Conservation (phyloP, 1,284 basidiomycete genomes). For the Meripilus lineatus region DNA sequence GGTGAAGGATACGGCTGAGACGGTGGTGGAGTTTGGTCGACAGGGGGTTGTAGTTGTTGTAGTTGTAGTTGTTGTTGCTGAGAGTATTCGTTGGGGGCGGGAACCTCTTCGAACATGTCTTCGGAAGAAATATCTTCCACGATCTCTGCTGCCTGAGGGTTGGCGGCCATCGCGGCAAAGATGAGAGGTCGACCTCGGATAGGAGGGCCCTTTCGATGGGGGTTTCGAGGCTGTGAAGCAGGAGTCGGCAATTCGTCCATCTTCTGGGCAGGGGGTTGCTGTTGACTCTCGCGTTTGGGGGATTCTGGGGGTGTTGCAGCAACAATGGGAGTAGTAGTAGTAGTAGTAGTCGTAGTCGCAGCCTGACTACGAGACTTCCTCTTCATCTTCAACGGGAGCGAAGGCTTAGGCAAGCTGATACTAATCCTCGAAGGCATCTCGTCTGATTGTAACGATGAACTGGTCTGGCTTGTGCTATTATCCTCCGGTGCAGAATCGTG, state of each 20-base stretch:
- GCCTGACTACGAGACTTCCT: too few relatives aligned
- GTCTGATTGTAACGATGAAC: too few relatives aligned
- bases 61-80: neutral
- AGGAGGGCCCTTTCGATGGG: conserved; percentile 13
- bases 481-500: too few relatives aligned
- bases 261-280: neutral
- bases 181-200: conserved; percentile 26
- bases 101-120: conserved; percentile 2
- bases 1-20: conserved; percentile 6
- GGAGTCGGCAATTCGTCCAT: neutral
- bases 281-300: too few relatives aligned
- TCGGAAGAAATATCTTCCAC: conserved; percentile 14
- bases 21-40: neutral
- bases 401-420: too few relatives aligned
- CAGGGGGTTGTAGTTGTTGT: too few relatives aligned
- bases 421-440: too few relatives aligned
- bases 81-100: conserved; percentile 7
- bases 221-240: neutral
- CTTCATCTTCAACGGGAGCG: too few relatives aligned
- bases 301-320: too few relatives aligned
- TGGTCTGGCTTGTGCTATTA: too few relatives aligned
- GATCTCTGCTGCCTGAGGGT: conserved; percentile 12
- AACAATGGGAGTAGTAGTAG: too few relatives aligned
- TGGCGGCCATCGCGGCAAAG: conserved; percentile 24
- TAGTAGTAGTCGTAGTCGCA: too few relatives aligned